These are phyloP conservation scores for Crithidia fasciculata DNA, from an alignment of 208 protist species.

Conservation along the genomic window DNA sequence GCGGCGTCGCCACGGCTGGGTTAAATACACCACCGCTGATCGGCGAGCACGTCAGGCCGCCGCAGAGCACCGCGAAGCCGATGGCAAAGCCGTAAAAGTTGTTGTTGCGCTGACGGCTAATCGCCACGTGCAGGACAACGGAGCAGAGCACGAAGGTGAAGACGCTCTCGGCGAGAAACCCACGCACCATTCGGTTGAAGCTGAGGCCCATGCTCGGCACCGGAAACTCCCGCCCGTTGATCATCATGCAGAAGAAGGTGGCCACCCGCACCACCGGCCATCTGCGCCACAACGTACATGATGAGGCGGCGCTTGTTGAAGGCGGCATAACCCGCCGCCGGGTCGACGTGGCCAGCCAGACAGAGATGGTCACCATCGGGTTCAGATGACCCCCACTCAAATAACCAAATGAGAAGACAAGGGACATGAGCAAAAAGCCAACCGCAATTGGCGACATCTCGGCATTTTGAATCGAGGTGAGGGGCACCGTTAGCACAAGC, in stretches of 20 bases:
- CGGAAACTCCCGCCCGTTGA: constrained; percentile 65
- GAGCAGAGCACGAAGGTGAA: constrained; percentile 86
- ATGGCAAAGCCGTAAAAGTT: constrained; percentile 86
- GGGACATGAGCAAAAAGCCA: constrained; percentile 77
- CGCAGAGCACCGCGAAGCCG: constrained; percentile 75
- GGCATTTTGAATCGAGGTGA: constrained; percentile 54
- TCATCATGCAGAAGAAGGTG: constrained; percentile 66
- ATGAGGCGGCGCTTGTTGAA: constrained; percentile 66
- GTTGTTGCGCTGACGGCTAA: constrained; percentile 69
- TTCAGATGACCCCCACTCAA: constrained; percentile 86
- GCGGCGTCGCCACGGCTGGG: constrained; percentile 65
- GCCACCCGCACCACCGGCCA: constrained; percentile 64
- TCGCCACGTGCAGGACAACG: constrained; percentile 76
- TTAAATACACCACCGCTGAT: constrained; percentile 85
- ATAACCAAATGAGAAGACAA: constrained; percentile 86
- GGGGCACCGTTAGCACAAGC: constrained; percentile 76
- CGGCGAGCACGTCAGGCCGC: constrained; percentile 56
- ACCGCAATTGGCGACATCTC: constrained; percentile 80
- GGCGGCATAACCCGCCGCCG: constrained; percentile 35
- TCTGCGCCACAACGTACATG: constrained; percentile 78
- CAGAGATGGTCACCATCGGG: constrained; percentile 78
- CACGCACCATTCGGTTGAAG: constrained; percentile 67
- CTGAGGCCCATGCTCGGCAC: constrained; percentile 70
- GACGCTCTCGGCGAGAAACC: constrained; percentile 77
- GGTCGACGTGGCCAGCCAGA: constrained; percentile 66